phyloP scores from a whole-genome alignment of 805 yeast species.

The Groenewaldozyma tartarivorans region DNA sequence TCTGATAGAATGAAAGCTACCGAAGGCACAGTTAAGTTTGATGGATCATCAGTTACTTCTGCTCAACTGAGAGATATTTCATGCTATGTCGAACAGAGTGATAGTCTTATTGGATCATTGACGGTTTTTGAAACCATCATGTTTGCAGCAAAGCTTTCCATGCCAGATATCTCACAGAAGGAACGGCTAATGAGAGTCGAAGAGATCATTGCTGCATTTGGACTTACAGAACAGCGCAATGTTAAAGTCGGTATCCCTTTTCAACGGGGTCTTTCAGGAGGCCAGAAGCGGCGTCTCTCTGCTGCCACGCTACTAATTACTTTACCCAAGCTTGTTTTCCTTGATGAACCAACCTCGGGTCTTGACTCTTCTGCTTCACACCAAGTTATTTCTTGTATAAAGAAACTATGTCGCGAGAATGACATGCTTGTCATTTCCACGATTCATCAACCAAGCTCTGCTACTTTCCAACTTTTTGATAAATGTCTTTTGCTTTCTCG shows the following conservation, averaged over 20 bases:
- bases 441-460: conserved; percentile 66
- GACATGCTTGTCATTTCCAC: too few species aligned
- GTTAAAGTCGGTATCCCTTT: conserved; percentile 59
- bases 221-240: conserved; percentile 57
- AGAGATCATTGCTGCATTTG: conserved; percentile 50
- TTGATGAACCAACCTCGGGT: conserved; percentile 66
- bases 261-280: conserved; percentile 59
- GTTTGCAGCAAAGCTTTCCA: conserved; percentile 58
- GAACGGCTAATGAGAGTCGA: conserved; percentile 61
- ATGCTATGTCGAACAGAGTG: conserved; percentile 72
- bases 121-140: conserved; percentile 64
- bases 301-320: conserved; percentile 62
- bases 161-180: conserved; percentile 37
- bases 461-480: conserved; percentile 53
- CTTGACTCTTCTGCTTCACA: conserved; percentile 51
- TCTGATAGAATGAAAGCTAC: conserved; percentile 25
- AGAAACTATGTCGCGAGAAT: conserved; percentile 61
- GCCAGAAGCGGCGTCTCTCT: conserved; percentile 53
- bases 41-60: not conserved
- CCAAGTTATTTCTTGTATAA: conserved; percentile 55
- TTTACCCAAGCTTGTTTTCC: conserved; percentile 46
- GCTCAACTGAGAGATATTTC: too few species aligned
- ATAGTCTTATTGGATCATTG: conserved; percentile 52
- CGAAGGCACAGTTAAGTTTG: not conserved
- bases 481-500: conserved; percentile 52